phyloP scores from a whole-genome alignment of 2,329 filamentous ascomycete genomes.

The Ilyonectria sp. region DNA sequence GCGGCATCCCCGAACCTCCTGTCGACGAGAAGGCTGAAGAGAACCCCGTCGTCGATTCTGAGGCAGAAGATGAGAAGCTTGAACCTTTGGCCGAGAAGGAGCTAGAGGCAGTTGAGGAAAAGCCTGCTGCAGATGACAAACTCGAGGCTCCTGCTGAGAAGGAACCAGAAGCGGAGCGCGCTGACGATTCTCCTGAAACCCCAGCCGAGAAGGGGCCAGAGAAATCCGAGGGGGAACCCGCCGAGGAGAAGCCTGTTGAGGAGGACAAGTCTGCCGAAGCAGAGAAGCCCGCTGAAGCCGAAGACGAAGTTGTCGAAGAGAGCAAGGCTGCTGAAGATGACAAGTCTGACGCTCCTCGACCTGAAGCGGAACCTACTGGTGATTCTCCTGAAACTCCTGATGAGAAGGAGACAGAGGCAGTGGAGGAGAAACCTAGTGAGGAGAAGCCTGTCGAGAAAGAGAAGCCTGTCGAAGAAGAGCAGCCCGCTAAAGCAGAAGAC shows the following conservation, averaged over 20 bases:
- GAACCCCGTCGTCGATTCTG: background rate
- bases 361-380: background rate
- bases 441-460: background rate
- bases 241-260: background rate
- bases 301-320: too few relatives aligned
- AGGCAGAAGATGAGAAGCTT: background rate
- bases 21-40: conserved; percentile 18
- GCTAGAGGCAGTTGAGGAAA: conserved; percentile 5
- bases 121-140: background rate
- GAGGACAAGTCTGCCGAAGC: background rate
- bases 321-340: background rate
- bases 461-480: background rate
- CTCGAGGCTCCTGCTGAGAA: background rate
- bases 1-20: conserved; percentile 8
- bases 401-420: conserved; percentile 15
- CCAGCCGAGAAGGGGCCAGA: background rate
- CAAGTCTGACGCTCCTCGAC: background rate
- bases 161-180: background rate
- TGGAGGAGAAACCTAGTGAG: background rate
- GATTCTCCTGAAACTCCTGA: background rate
- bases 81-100: conserved; percentile 19
- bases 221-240: conserved; percentile 7
- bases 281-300: too few relatives aligned
- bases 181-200: background rate
- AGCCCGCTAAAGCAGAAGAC: background rate